phyloP scores from a whole-genome alignment of 805 yeast genomes.

The Metschnikowia anglica region DNA sequence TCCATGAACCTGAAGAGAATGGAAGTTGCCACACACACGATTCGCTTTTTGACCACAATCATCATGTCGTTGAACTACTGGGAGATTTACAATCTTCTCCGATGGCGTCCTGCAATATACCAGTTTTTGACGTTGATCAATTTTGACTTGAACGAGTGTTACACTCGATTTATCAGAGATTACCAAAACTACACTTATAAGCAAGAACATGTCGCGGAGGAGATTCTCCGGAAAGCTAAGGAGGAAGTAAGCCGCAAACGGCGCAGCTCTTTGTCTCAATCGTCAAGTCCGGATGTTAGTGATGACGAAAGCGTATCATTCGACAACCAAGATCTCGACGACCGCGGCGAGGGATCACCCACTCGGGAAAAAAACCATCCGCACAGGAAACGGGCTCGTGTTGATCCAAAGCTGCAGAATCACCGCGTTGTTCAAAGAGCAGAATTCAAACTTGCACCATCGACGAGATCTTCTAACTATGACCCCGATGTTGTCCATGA shows the following conservation, averaged over 20 bases:
- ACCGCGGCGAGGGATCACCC: neutral
- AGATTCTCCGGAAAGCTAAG: conserved; percentile 1
- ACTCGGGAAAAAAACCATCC: neutral
- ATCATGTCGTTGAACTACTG: conserved; percentile 43
- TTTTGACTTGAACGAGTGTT: conserved; percentile 43
- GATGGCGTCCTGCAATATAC: conserved; percentile 44
- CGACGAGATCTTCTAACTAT: conserved; percentile 41
- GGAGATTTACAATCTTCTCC: conserved; percentile 43
- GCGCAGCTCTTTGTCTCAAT: conserved; percentile 4
- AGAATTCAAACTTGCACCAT: conserved; percentile 20
- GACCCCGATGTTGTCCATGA: conserved; percentile 49
- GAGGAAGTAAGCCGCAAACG: conserved; percentile 6
- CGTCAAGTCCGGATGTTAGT: conserved; percentile 10
- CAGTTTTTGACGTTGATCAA: conserved; percentile 40
- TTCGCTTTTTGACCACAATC: conserved; percentile 38
- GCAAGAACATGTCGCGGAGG: conserved; percentile 13
- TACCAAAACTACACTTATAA: conserved; percentile 30
- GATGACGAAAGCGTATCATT: conserved; percentile 8
- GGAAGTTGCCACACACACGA: conserved; percentile 34
- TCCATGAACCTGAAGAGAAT: conserved; percentile 31
- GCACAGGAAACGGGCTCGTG: conserved; percentile 18
- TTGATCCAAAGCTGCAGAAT: conserved; percentile 28
- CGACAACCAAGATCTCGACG: conserved; percentile 2
- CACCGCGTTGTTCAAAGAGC: conserved; percentile 30
- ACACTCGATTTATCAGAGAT: conserved; percentile 33